A percentile compares a stretch with the other conserved stretches of the same genome.
Evolutionary conservation across 768 basidiomycete genomes (phyloP).

Genomic region (Lyophyllum semitale): DNA sequence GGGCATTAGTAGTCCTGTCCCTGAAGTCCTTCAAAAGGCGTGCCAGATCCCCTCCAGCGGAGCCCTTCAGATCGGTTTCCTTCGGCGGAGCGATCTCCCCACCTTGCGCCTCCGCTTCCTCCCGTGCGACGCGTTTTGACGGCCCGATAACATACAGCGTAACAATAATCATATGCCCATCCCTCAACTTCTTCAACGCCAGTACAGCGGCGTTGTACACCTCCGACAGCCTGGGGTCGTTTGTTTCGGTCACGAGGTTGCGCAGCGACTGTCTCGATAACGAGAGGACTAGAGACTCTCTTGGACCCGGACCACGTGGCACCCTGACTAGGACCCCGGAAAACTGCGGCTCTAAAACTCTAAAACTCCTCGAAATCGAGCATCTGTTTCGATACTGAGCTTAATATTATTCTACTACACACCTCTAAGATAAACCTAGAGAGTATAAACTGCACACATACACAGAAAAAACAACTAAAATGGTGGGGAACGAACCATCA

Average conservation of each 20-base stretch:
- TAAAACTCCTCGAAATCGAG: neutral
- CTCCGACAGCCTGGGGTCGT: constrained; percentile 36
- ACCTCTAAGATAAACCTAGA: neutral
- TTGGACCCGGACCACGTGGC: neutral
- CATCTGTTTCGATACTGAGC: neutral
- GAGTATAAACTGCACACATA: neutral
- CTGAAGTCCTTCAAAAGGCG: constrained; percentile 8
- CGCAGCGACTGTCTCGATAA: constrained; percentile 58
- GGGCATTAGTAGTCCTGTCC: neutral
- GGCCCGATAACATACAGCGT: constrained; percentile 78
- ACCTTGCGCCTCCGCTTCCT: constrained; percentile 7
- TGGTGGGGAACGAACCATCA: neutral
- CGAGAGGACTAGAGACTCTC: constrained; percentile 45
- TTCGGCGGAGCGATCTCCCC: neutral
- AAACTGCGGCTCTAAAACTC: neutral
- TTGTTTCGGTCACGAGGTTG: constrained; percentile 43
- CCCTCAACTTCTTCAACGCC: constrained; percentile 74
- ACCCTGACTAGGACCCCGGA: constrained; percentile 1
- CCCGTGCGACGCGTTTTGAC: constrained; percentile 32
- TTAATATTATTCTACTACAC: neutral
- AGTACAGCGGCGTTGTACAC: constrained; percentile 70
- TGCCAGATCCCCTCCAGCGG: constrained; percentile 8
- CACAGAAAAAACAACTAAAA: neutral
- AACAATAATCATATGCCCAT: constrained; percentile 79
- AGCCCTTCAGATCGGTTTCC: constrained; percentile 14